phyloP scores from a whole-genome alignment of 2,329 filamentous ascomycete species.

The Hypoxylon sp. region DNA sequence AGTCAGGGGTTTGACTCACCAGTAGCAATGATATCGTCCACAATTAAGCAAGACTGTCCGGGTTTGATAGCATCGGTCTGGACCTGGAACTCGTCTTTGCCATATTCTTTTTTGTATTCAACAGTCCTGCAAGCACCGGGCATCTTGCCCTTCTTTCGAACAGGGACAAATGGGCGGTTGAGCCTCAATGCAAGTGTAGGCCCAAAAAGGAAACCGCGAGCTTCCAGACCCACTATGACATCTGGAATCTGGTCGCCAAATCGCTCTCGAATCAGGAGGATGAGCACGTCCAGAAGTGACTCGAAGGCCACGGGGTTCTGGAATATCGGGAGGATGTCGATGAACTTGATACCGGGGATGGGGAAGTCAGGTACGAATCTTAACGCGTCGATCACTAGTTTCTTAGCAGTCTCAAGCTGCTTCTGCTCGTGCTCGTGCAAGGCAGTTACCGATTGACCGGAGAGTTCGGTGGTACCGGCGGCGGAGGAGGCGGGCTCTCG shows the following conservation, averaged over 20 bases:
- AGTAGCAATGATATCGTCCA: constrained; percentile 98
- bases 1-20: constrained; percentile 70
- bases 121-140: constrained; percentile 90
- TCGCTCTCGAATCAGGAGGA: constrained; percentile 80
- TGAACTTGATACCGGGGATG: constrained; percentile 91
- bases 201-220: constrained; percentile 95
- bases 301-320: constrained; percentile 80
- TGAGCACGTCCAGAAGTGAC: constrained; percentile 84
- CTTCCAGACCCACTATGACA: constrained; percentile 93
- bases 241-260: constrained; percentile 78
- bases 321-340: constrained; percentile 98
- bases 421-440: constrained; percentile 50
- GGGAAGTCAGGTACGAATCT: constrained; percentile 95
- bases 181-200: constrained; percentile 87
- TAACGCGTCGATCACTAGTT: constrained; percentile 76
- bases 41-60: constrained; percentile 90
- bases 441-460: constrained; percentile 74
- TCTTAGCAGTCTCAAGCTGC: constrained; percentile 52
- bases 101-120: constrained; percentile 95
- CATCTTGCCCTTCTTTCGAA: constrained; percentile 95
- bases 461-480: constrained; percentile 74
- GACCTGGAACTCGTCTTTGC: constrained; percentile 95
- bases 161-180: constrained; percentile 89
- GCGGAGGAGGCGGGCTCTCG: constrained; percentile 73
- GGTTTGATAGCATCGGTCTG: constrained; percentile 86